These are phyloP conservation scores for Abrus pulchellus DNA, from an alignment of 306 rosid species.

Conservation along the genomic window DNA sequence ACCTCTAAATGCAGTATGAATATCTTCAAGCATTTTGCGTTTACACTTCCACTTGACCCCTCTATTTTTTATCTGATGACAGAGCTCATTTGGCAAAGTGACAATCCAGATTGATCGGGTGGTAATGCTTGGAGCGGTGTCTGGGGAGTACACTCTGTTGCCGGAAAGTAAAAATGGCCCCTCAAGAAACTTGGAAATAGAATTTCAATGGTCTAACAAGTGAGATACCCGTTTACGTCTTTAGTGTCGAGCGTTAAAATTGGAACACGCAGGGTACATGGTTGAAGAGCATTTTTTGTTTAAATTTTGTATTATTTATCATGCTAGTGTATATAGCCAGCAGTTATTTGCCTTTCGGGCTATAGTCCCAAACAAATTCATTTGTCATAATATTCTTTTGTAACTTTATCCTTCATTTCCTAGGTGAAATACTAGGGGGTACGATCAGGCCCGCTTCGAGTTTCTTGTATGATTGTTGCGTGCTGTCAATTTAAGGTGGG, in stretches of 20 bases:
- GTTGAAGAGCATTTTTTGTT: constrained; percentile 48
- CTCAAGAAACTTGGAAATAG: constrained; percentile 92
- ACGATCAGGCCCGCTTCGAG: constrained; percentile 50
- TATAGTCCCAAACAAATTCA: constrained; percentile 55
- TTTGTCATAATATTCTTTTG: constrained; percentile 66
- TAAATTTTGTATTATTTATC: constrained; percentile 61
- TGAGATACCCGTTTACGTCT: constrained; percentile 50
- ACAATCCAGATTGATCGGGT: constrained; percentile 97
- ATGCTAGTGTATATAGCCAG: constrained; percentile 68
- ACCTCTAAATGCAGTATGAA: constrained; percentile 29
- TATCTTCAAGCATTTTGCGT: constrained; percentile 14
- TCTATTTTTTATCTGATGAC: constrained; percentile 48
- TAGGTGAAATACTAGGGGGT: constrained; percentile 36
- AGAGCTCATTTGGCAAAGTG: constrained; percentile 98
- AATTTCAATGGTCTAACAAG: constrained; percentile 99
- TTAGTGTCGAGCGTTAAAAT: constrained; percentile 41
- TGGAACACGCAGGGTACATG: constrained; percentile 46
- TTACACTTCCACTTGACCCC: constrained; percentile 22
- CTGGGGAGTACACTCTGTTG: constrained; percentile 92
- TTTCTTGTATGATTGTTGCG: constrained; percentile 43
- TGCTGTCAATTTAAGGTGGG: constrained; percentile 49
- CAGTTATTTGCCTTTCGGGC: constrained; percentile 53
- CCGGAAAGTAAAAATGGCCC: constrained; percentile 97
- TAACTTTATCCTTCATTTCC: constrained; percentile 55
- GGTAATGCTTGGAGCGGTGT: constrained; percentile 94